Base-by-base conservation (phyloP, 1,139 yeast species). In the Williopsis jadinii region DNA sequence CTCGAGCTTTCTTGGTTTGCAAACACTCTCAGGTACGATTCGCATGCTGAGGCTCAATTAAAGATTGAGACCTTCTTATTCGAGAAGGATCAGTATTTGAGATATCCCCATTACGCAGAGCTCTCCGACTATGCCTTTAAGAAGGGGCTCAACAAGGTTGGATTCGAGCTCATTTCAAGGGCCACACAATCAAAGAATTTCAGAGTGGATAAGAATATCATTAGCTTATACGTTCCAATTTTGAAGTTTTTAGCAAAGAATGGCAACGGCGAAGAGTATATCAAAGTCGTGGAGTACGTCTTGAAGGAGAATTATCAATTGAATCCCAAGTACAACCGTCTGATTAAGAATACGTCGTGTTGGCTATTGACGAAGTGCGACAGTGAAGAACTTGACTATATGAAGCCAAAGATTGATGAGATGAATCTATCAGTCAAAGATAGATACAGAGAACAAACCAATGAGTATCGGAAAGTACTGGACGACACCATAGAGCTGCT, bases 1-100 rank as follows among this genome's bases (percentile, higher is more conserved):
- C 38, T 51, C 26, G 53, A 54, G 11, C 19, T 54, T 3, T 6
- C 24, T 8, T 34, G 48, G 40, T 30, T 51, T 4, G 30, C 36
- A 12, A 43, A 38, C 36, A 28, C 19, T 8, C 12, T 30, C n/a
- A 29, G 28, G 19, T 34, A n/a, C 19, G 11, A 11, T 8, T 27
- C 36, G 10, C 19, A 24, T 5, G 30, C 11, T 5, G 42, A 42
- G 13, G 12, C 12, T 19, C 29, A 30, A 12, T 9, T 10, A 11
- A 30, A 12, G 30, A 15, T 43, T 12, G 32, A 40, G 11, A 35
- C 44, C 10, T 53, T 52, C 33, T 37, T 43, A 8, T 4, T 37
- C 3, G 38, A 37, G 12, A 28, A 47, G 34, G n/a, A 34, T 3
- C 33, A 32, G 1, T 33, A 28, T 11, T 11, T 53, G 27, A 27